A percentile compares a stretch with the other conserved stretches of the same genome.
phyloP scores from a whole-genome alignment of 345 rosid genomes.

The Raphanus raphanistrum region DNA sequence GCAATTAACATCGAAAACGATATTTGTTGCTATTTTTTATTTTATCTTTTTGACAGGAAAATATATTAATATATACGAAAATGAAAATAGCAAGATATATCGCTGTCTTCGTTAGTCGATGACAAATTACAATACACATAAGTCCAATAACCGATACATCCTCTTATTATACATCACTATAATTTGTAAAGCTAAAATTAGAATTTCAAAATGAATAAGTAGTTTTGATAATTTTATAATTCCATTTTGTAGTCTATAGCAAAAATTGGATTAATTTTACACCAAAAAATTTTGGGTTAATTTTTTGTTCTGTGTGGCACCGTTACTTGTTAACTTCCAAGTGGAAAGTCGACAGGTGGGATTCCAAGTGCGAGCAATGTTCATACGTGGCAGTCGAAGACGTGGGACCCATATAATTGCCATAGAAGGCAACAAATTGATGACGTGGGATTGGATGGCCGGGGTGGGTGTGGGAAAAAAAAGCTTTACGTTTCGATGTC shows the following conservation, averaged over 20 bases:
- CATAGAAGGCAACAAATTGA: constrained; percentile 29
- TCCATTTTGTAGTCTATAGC: background rate
- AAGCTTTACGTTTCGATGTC: constrained; percentile 38
- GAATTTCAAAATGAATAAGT: background rate
- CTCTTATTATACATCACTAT: background rate
- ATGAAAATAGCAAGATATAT: background rate
- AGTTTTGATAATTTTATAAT: background rate
- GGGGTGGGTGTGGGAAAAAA: constrained; percentile 33
- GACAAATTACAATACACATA: constrained; percentile 3
- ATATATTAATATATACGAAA: background rate
- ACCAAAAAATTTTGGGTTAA: too few species aligned
- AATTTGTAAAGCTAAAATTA: background rate
- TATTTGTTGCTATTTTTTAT: background rate
- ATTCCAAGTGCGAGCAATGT: constrained; percentile 1
- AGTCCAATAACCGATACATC: background rate
- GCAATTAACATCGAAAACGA: constrained; percentile 28
- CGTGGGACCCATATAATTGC: constrained; percentile 29
- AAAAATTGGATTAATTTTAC: background rate
- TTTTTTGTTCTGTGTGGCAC: background rate
- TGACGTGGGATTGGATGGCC: constrained; percentile 37
- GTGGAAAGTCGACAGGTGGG: constrained; percentile 10
- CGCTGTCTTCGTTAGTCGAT: constrained; percentile 14
- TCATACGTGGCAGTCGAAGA: constrained; percentile 18
- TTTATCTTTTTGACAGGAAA: background rate
- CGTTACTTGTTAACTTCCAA: background rate